Conservation (phyloP, 345 rosid species). For the Mangifera indica region DNA sequence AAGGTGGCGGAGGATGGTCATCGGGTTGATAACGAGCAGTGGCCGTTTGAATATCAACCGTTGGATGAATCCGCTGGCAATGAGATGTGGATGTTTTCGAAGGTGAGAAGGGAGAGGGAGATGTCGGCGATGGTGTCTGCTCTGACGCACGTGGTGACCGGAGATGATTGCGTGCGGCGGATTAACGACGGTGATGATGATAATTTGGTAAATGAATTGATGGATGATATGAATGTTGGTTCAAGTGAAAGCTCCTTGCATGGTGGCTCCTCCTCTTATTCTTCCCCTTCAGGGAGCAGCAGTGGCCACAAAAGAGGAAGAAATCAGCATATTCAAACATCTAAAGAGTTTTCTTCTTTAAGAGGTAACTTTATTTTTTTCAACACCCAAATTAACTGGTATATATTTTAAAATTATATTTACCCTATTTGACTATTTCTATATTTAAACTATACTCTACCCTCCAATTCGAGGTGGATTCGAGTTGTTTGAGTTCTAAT, state of each 20-base stretch:
- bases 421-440: too few species aligned
- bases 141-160: slow-evolving; percentile 63
- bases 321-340: slow-evolving; percentile 30
- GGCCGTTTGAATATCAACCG: slow-evolving; percentile 7
- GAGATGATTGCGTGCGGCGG: slow-evolving; percentile 38
- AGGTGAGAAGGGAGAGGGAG: slow-evolving; percentile 57
- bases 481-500: too few species aligned
- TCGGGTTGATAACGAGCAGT: slow-evolving; percentile 16
- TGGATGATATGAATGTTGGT: neutral
- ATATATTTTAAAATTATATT: too few species aligned
- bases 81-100: slow-evolving; percentile 17
- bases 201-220: neutral
- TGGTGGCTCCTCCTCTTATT: neutral
- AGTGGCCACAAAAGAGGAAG: slow-evolving; percentile 39
- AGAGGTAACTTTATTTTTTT: slow-evolving; percentile 25
- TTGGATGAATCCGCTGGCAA: neutral
- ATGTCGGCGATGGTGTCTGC: slow-evolving; percentile 76
- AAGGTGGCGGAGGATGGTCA: neutral
- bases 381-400: too few species aligned
- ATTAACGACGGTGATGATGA: neutral
- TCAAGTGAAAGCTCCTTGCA: neutral
- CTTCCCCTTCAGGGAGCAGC: slow-evolving; percentile 19
- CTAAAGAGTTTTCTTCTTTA: slow-evolving; percentile 9
- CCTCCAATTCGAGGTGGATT: too few species aligned
- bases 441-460: too few species aligned